Evolutionary conservation across 148 eudicot genomes (phyloP).

Genomic region (Salicornia ramosissima): DNA sequence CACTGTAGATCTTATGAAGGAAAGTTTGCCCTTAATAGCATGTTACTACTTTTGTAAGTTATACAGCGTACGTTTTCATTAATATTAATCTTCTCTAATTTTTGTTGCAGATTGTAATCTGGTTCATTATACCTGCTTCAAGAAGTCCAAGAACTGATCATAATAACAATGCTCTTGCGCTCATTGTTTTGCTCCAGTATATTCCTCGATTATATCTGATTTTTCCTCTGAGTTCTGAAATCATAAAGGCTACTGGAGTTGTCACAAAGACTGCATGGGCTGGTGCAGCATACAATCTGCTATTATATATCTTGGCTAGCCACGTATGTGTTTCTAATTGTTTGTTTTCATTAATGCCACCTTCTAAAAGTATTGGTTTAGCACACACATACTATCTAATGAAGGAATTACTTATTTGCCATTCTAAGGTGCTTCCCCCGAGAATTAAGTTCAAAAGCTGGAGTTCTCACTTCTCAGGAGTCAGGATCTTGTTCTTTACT

Average conservation of each 20-base stretch:
- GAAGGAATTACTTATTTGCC: no score
- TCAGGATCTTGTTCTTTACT: no score
- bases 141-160: slow-evolving; percentile 69
- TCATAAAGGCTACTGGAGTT: slow-evolving; percentile 86
- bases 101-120: slow-evolving; percentile 71
- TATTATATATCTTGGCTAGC: slow-evolving; percentile 88
- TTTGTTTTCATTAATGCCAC: slow-evolving; percentile 7
- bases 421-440: no score
- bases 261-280: slow-evolving; percentile 99
- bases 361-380: neutral
- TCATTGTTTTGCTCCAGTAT: slow-evolving; percentile 91
- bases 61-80: neutral
- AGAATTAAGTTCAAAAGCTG: no score
- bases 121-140: slow-evolving; percentile 91
- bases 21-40: no score
- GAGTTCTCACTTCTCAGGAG: no score
- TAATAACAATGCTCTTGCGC: slow-evolving; percentile 88
- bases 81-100: neutral
- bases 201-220: slow-evolving; percentile 85
- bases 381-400: no score
- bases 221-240: slow-evolving; percentile 89
- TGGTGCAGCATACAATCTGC: slow-evolving; percentile 91
- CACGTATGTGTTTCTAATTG: slow-evolving; percentile 58
- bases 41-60: no score
- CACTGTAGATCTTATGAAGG: no score